phyloP scores from a whole-genome alignment of 2,329 filamentous ascomycete species.

The Tolypocladium ophioglossoides region DNA sequence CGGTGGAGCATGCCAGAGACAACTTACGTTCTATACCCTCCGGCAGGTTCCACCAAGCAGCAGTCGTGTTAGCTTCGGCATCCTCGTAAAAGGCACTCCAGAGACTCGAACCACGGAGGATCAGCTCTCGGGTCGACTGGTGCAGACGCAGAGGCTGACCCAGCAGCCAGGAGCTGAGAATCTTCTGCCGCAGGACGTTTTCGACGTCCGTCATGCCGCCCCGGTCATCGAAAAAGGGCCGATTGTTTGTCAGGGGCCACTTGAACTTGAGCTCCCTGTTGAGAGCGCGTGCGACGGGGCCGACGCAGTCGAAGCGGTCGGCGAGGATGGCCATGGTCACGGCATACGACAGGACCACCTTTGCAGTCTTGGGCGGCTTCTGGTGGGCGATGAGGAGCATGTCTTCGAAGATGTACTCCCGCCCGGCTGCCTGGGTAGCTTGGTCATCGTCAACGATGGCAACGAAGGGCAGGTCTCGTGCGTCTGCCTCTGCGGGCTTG shows the following conservation, averaged over 20 bases:
- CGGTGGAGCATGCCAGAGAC: not conserved
- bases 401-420: constrained; percentile 55
- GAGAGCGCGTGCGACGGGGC: constrained; percentile 42
- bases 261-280: constrained; percentile 38
- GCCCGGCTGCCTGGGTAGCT: constrained; percentile 48
- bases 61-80: constrained; percentile 16
- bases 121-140: constrained; percentile 52
- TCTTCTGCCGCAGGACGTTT: constrained; percentile 57
- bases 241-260: constrained; percentile 38
- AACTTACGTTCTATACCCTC: constrained; percentile 54
- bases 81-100: constrained; percentile 36
- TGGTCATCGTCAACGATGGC: constrained; percentile 58
- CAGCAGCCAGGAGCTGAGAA: constrained; percentile 55
- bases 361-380: constrained; percentile 24
- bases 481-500: constrained; percentile 36
- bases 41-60: constrained; percentile 65
- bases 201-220: constrained; percentile 39
- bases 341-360: constrained; percentile 47
- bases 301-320: constrained; percentile 60
- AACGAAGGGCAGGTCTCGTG: constrained; percentile 49
- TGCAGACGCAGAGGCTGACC: constrained; percentile 51
- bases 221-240: constrained; percentile 22
- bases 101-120: constrained; percentile 51
- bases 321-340: constrained; percentile 60
- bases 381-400: constrained; percentile 58